Conservation (phyloP, 139 green algal species). For the Astrephomene gubernaculifera region DNA sequence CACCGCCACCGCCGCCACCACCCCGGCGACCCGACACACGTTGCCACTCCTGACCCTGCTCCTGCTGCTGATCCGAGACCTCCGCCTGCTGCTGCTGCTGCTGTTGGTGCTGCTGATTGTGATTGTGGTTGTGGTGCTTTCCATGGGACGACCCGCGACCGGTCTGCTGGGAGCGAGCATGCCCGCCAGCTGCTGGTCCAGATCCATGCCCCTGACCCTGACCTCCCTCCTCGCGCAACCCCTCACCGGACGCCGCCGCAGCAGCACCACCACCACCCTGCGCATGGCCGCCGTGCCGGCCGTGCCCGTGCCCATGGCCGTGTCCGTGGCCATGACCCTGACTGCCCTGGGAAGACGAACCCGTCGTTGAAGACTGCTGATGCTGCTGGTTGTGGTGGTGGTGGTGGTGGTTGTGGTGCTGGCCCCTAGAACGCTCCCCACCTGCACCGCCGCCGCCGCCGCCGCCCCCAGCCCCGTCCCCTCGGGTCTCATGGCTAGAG, state of each 20-base stretch:
- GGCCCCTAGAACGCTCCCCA: background rate
- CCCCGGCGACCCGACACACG: constrained; percentile 15
- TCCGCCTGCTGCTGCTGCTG: background rate
- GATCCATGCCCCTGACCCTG: too few relatives aligned
- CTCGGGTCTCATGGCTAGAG: background rate
- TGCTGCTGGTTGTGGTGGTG: background rate
- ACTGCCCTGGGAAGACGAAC: too few relatives aligned
- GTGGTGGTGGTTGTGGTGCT: background rate
- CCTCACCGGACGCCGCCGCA: too few relatives aligned
- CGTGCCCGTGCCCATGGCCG: background rate
- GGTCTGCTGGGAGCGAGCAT: background rate
- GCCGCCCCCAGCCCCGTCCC: background rate
- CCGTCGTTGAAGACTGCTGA: too few relatives aligned
- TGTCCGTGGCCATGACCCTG: background rate
- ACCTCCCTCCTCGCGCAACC: too few relatives aligned
- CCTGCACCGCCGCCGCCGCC: background rate
- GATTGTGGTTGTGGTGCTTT: background rate
- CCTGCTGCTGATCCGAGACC: background rate
- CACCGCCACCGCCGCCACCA: background rate
- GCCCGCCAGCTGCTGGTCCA: too few relatives aligned
- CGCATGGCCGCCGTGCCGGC: background rate
- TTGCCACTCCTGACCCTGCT: constrained; percentile 26
- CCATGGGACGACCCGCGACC: background rate
- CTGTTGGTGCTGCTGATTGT: background rate
- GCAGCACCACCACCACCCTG: background rate